Evolutionary conservation across 306 rosid species (phyloP).

Genomic region (Cicer yamashitae): DNA sequence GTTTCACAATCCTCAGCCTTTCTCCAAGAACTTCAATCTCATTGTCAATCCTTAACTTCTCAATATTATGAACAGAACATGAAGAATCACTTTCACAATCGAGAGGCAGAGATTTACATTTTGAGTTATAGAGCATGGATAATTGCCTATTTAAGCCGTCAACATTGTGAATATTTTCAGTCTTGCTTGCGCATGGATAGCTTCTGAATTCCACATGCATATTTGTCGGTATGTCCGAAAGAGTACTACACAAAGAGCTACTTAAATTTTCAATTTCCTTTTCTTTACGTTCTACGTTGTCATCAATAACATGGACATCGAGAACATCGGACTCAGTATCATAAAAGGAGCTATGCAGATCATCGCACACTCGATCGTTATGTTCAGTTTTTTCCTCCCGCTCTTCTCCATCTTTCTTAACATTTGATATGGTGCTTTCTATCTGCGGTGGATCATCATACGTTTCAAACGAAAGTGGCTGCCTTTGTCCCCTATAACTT

Average conservation of each 20-base stretch:
- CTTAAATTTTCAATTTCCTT: slow-evolving; percentile 46
- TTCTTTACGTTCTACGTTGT: slow-evolving; percentile 51
- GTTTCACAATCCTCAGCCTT: slow-evolving; percentile 53
- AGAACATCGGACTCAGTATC: slow-evolving; percentile 65
- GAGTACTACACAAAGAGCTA: slow-evolving; percentile 39
- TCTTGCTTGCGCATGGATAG: slow-evolving; percentile 38
- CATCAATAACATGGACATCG: slow-evolving; percentile 74
- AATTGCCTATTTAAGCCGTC: slow-evolving; percentile 13
- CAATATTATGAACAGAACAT: slow-evolving; percentile 38
- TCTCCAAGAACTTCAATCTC: slow-evolving; percentile 57
- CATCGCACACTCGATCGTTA: slow-evolving; percentile 39
- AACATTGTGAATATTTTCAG: slow-evolving; percentile 7
- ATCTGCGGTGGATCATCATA: slow-evolving; percentile 43
- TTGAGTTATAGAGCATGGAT: slow-evolving; percentile 14
- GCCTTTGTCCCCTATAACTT: slow-evolving; percentile 53
- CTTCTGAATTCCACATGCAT: slow-evolving; percentile 23
- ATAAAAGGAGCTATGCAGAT: slow-evolving; percentile 37
- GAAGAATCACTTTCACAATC: slow-evolving; percentile 49
- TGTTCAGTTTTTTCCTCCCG: slow-evolving; percentile 39
- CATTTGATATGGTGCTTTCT: slow-evolving; percentile 37
- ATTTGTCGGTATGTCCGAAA: slow-evolving; percentile 43
- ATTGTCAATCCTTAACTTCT: slow-evolving; percentile 52
- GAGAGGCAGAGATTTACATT: slow-evolving; percentile 36
- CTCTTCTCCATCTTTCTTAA: slow-evolving; percentile 44
- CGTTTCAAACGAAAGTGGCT: slow-evolving; percentile 46